Evolutionary conservation across 441 rosid species (phyloP).

Genomic region (Jatropha podagrica): DNA sequence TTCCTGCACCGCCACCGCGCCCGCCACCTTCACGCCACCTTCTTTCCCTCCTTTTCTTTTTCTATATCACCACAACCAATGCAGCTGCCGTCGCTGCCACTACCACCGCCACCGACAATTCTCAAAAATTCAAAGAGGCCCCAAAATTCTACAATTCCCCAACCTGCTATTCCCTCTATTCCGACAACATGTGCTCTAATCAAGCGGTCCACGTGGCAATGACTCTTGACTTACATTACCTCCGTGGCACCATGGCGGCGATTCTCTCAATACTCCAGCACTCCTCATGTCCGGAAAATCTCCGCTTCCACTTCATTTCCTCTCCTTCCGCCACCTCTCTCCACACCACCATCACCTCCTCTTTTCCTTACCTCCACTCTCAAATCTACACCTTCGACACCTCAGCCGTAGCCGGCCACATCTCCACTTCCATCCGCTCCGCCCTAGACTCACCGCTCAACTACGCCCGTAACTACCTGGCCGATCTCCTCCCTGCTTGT

Average conservation of each 20-base stretch:
- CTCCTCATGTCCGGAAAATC: constrained; percentile 84
- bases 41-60: constrained; percentile 25
- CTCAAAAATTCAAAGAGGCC: constrained; percentile 75
- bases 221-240: constrained; percentile 80
- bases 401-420: constrained; percentile 59
- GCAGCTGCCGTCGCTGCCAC: constrained; percentile 4
- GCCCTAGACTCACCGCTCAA: constrained; percentile 86
- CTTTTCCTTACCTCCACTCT: constrained; percentile 76
- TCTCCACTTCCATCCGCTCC: constrained; percentile 82
- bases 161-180: constrained; percentile 40
- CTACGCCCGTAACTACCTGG: constrained; percentile 88
- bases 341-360: constrained; percentile 54
- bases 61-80: constrained; percentile 8
- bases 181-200: constrained; percentile 37
- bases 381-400: constrained; percentile 51
- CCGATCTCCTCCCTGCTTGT: constrained; percentile 64
- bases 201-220: constrained; percentile 83
- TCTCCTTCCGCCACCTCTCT: constrained; percentile 54
- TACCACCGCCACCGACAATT: constrained; percentile 12
- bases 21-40: constrained; percentile 13
- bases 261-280: constrained; percentile 86
- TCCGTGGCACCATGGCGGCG: constrained; percentile 92
- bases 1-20: constrained; percentile 8
- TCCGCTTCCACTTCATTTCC: constrained; percentile 73
- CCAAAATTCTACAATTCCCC: constrained; percentile 81